Base-by-base conservation (phyloP, 371 early-diverging fungal species). In the Astathelohania contejeani region DNA sequence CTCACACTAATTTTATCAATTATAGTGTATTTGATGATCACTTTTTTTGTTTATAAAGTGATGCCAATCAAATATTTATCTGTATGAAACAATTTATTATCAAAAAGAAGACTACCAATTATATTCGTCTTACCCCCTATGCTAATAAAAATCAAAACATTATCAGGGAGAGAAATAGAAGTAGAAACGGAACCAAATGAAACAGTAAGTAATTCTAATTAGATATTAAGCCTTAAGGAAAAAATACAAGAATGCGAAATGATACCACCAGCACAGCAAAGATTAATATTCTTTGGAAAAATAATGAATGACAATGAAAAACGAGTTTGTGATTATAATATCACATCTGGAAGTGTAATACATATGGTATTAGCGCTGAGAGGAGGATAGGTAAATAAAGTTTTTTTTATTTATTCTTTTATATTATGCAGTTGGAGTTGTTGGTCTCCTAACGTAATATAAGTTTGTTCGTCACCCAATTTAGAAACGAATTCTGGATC, bases 321-420 rank as follows among this genome's bases (percentile, higher is more conserved):
- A 65, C 79, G 79, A 9, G 83, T 84, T 0, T 62, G 59, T 0
- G 81, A 84, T 18, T 86, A 83, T 70, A 77, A 76, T 55, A 81
- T 92, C 60, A 79, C 78, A 59, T 84, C 82, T 42, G 92, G 89
- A 23, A 82, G 83, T 10, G 86, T 90, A 14, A 77, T 95, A 40
- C 94, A 95, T 73, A 79, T 95, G 75, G 92, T 95, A 10, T 77
- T 95, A 60, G 89, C 93, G 24, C 81, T 93, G 52, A 86, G 94
- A 72, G 96, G 96, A 49, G 96, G 96, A 49, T 62, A 60, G 25
- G 4, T 25, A n/a, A n/a, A n/a, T n/a, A n/a, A n/a, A n/a, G n/a
- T n/a, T n/a, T n/a, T n/a, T n/a, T n/a, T n/a, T n/a, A n/a, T n/a
- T n/a, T n/a, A n/a, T n/a, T n/a, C n/a, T n/a, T n/a, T n/a, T n/a